These are phyloP conservation scores for Podospora bellae-mahoneyi DNA, from an alignment of 495 filamentous ascomycete species.

Conservation along the genomic window DNA sequence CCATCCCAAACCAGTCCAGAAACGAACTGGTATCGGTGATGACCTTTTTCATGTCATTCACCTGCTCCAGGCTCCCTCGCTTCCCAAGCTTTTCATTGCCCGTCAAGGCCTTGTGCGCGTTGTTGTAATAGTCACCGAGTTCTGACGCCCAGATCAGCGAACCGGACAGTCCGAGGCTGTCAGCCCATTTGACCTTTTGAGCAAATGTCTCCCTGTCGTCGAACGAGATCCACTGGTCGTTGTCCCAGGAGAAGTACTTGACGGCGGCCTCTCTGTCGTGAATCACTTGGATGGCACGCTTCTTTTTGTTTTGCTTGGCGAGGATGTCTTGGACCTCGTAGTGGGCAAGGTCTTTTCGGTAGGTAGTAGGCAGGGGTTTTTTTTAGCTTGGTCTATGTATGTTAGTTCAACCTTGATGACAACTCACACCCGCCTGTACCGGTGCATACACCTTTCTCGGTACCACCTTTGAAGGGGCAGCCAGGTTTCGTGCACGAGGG, in stretches of 20 bases:
- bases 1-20: not conserved
- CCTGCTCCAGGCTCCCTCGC: not conserved
- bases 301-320: not conserved
- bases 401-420: too few relatives aligned
- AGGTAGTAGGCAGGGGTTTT: too few relatives aligned
- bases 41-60: not conserved
- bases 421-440: constrained; percentile 23
- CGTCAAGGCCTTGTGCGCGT: not conserved
- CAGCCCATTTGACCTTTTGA: constrained; percentile 29
- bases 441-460: constrained; percentile 33
- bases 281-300: not conserved
- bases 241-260: constrained; percentile 38
- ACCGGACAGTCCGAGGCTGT: constrained; percentile 2
- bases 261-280: constrained; percentile 21
- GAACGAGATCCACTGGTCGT: constrained; percentile 46
- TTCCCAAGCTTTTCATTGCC: not conserved
- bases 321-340: constrained; percentile 38
- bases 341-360: constrained; percentile 25
- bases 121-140: not conserved
- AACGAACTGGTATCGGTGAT: not conserved
- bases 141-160: constrained; percentile 15
- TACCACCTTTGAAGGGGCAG: constrained; percentile 30
- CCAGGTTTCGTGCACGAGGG: constrained; percentile 21
- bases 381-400: too few relatives aligned
- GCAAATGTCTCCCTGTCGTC: constrained; percentile 41